Conservation (phyloP, 768 basidiomycete species). For the Ramaria sp. region DNA sequence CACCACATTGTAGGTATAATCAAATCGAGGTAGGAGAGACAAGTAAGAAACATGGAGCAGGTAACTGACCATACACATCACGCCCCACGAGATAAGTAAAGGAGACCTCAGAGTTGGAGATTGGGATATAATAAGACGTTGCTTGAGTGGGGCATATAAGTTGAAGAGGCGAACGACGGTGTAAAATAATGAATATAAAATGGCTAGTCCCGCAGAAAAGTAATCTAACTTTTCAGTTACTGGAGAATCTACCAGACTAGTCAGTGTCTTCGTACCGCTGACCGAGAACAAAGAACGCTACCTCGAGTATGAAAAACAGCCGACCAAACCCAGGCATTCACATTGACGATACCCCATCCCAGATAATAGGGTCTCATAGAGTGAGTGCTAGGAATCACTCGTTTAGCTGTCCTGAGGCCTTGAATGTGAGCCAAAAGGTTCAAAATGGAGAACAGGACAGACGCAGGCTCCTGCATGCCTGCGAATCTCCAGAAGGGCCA, state of each 20-base stretch:
- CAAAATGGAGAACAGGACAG: conserved; percentile 78
- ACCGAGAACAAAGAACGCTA: conserved; percentile 18
- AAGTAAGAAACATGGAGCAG: conserved; percentile 73
- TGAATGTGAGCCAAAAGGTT: conserved; percentile 69
- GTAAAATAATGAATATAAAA: conserved; percentile 72
- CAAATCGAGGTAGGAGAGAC: conserved; percentile 63
- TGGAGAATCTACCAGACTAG: conserved; percentile 48
- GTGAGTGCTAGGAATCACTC: conserved; percentile 39
- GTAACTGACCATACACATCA: conserved; percentile 44
- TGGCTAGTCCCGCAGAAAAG: conserved; percentile 83
- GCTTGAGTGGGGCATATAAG: conserved; percentile 38
- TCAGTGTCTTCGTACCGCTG: neutral
- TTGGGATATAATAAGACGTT: conserved; percentile 17
- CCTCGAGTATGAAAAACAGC: conserved; percentile 89
- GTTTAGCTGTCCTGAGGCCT: conserved; percentile 42
- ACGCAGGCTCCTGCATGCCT: conserved; percentile 94
- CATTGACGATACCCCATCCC: conserved; percentile 53
- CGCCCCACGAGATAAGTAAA: conserved; percentile 29
- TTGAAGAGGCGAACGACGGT: conserved; percentile 68
- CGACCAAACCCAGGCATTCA: conserved; percentile 93
- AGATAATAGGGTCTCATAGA: conserved; percentile 64
- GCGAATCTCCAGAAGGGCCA: conserved; percentile 88
- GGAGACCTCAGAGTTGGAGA: conserved; percentile 17
- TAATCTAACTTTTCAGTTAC: conserved; percentile 89
- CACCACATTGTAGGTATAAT: conserved; percentile 88